Base-by-base conservation (phyloP, 257 asterid species). In the Ballota nigra region DNA sequence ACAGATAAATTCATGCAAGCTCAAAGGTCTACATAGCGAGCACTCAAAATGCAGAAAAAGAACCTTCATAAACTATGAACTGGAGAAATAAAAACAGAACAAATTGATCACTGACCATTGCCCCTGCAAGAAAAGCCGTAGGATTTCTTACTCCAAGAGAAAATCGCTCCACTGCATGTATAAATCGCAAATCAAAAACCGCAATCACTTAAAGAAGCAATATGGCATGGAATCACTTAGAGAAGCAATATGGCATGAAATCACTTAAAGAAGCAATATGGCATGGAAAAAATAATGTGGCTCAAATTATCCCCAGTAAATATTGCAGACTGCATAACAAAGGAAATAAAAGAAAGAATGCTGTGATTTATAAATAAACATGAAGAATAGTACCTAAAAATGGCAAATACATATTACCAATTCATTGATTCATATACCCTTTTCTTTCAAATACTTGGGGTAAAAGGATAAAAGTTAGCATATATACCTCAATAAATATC, bases 141-240 rank as follows among this genome's bases (percentile, higher is more conserved):
- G 98, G 97, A 71, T 92, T 92, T 80, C 97, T 84, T 70, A 86
- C 96, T 68, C 96, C 98, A 40, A 92, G 73, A 53, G 98, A 92
- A 77, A 92, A 90, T 49, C 97, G 82, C 76, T 92, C 98, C 52
- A 92, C 98, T 92, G 96, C 84, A 75, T 38, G 67, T 51, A 78
- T 29, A 33, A 66, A 73, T 68, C 47, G 53, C 40, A 73, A 62
- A 70, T 38, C 77, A 56, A 73, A 45, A 66, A 60, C 38, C 16
- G 80, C 36, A 75, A 47, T 31, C 62, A 24, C 26, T 28, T 34
- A 33, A 24, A 41, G 41, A 20, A 20, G 71, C 40, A 63, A 40
- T 26, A 29, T 31, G 19, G 8, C 29, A 60, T 36, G 49, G 28
- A 68, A 3, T 31, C 62, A 24, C 26, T 28, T 34, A 33, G 20